Base-by-base conservation (phyloP, 306 rosid species). In the Vigna hirtella region DNA sequence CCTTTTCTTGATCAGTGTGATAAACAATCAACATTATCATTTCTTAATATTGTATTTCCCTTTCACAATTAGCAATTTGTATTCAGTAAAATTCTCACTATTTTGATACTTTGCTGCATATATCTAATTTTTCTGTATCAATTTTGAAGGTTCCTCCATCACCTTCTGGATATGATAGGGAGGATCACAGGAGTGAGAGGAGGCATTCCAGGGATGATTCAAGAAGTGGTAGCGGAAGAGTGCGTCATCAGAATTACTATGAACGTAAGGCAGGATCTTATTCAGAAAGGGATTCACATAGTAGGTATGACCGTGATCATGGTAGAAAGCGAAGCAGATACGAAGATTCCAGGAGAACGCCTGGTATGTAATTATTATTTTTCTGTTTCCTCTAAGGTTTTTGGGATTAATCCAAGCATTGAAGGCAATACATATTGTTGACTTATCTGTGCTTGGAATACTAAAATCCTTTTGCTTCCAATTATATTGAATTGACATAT, bases 341-440 rank as follows among this genome's bases (percentile, higher is more conserved):
- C 68, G 97, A 92, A 68, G 81, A 87, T 82, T 88, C 98, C 75
- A 87, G 86, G 78, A 87, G 95, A 87, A 88, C 91, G 47, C 90
- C 97, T 32, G 97, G 98, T 92, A 77, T 70, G 85, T 51, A 56
- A 61, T 40, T 71, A 34, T 68, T 67, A 16, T 55, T 36, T 30
- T 32, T 20, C 64, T 58, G 3, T 40, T 66, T 61, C 47, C 43
- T 65, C 51, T 32, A 43, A 22, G 43, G 65, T 81, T 64, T 80
- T 14, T 26, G 38, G 17, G 10, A 38, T 74, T 65, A 48, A 67
- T 73, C 65, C 28, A 66, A 47, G 51, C 15, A 75, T 28, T 49
- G 66, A 50, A 74, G 76, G 17, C 40, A 67, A 20, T 56, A 73
- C 48, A 84, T 72, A 70, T 14, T 8, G 11, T 73, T 52, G 42